Evolutionary conservation across 768 basidiomycete species (phyloP), one percentile per base, ranked within the genome.

Genomic region (Leccinum pellstonianum): DNA sequence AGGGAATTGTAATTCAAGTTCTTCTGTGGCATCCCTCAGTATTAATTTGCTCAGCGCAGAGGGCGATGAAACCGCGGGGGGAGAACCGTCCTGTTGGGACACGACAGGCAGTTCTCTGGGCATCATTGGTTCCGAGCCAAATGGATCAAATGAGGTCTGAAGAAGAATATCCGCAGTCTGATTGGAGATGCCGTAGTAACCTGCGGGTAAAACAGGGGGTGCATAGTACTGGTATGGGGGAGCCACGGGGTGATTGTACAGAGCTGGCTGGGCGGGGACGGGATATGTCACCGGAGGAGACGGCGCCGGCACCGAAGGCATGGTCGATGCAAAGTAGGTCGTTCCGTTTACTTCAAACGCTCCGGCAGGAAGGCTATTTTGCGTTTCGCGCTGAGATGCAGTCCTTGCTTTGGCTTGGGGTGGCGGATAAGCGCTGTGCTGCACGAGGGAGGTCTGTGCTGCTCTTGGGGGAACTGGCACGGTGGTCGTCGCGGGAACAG

Each of bases 321-420:
- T 4, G 9, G 52, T 33, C 5, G 64, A 31, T 15, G 63, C 61
- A 58, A 72, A 73, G 63, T 70, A 73, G 2, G 63, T 75, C 41
- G 74, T 75, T 11, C 72, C 72, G 8, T 66, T 58, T 5, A 74
- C 52, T 58, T 73, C 58, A 52, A 64, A 69, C 19, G 70, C 9
- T 12, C 67, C 64, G 6, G 46, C 19, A 3, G 65, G 62, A 51
- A 69, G 64, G 27, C 17, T 27, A 12, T 35, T 50, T 54, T 29
- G 56, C 23, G 35, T n/a, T 35, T 56, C 55, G 25, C 5, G 53
- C n/a, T 41, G 56, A 19, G 43, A 29, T 17, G 21, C 54, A 10
- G 4, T n/a, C 15, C 54, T 59, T n/a, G 25, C 23, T 9, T 29
- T 37, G 17, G 43, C 33, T 58, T 29, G 64, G 1, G 27, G 55